Evolutionary conservation across 352 stramenopile species (phyloP).

Genomic region (Phytopythium aichiense): DNA sequence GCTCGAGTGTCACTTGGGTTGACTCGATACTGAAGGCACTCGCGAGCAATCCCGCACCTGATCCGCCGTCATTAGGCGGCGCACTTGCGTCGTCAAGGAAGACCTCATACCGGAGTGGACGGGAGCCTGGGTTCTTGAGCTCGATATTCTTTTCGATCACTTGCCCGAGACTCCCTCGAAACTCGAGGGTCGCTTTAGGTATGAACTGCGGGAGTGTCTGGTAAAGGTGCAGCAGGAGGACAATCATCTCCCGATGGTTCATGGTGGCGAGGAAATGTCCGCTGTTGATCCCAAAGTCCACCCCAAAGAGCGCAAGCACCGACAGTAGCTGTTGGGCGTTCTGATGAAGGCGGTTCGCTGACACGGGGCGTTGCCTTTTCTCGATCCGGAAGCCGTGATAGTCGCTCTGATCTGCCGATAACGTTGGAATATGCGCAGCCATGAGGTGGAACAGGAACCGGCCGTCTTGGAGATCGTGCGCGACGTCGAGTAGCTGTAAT

Average conservation of each 20-base stretch:
- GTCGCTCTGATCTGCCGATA: slow-evolving; percentile 55
- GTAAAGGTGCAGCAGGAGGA: slow-evolving; percentile 90
- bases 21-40: slow-evolving; percentile 78
- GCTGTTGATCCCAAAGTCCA: slow-evolving; percentile 74
- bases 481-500: slow-evolving; percentile 52
- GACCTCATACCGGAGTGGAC: slow-evolving; percentile 85
- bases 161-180: slow-evolving; percentile 82
- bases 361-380: slow-evolving; percentile 14
- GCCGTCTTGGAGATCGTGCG: slow-evolving; percentile 59
- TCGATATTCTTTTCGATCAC: slow-evolving; percentile 92
- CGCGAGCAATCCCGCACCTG: background rate
- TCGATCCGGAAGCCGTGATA: slow-evolving; percentile 68
- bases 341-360: slow-evolving; percentile 37
- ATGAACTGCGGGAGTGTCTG: slow-evolving; percentile 90
- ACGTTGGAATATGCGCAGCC: slow-evolving; percentile 81
- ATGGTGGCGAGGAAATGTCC: slow-evolving; percentile 48
- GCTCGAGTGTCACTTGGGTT: slow-evolving; percentile 68
- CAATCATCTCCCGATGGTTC: slow-evolving; percentile 66
- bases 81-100: slow-evolving; percentile 58
- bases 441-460: slow-evolving; percentile 85
- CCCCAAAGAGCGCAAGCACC: slow-evolving; percentile 55
- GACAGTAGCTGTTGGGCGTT: slow-evolving; percentile 57
- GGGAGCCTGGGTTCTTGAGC: slow-evolving; percentile 87
- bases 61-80: slow-evolving; percentile 1
- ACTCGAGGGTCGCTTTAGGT: slow-evolving; percentile 92